Evolutionary conservation across 257 asterid species (phyloP).

Genomic region (Nicotiana otophora): DNA sequence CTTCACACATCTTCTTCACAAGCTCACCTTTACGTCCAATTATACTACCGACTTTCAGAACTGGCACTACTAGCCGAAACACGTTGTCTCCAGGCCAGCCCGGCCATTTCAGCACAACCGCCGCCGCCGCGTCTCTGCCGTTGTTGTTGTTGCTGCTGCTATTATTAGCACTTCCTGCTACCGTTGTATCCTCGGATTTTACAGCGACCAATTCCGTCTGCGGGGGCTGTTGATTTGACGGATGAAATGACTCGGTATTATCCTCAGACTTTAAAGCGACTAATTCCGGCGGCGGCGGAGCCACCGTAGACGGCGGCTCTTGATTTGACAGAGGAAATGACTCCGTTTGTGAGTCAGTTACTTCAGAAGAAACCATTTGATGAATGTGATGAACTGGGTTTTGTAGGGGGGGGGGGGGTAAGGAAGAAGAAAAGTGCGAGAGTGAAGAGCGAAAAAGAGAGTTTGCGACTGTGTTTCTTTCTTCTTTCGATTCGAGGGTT

Average conservation of each 20-base stretch:
- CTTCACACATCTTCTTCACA: slow-evolving; percentile 77
- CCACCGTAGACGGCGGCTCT: not conserved
- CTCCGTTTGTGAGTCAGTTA: not conserved
- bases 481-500: no score
- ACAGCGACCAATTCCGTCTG: no score
- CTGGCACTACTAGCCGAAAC: slow-evolving; percentile 65
- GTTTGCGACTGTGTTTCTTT: no score
- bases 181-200: no score
- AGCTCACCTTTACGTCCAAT: slow-evolving; percentile 89
- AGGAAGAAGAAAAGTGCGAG: not conserved
- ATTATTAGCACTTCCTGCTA: no score
- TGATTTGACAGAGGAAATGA: not conserved
- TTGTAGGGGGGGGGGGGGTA: not conserved
- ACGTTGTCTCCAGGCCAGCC: slow-evolving; percentile 88
- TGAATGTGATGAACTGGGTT: not conserved
- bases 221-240: no score
- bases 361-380: slow-evolving; percentile 8
- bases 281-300: not conserved
- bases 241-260: no score
- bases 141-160: not conserved
- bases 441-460: no score
- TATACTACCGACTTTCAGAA: slow-evolving; percentile 73
- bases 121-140: not conserved
- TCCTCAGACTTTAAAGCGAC: not conserved
- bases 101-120: slow-evolving; percentile 56